Evolutionary conservation across 176 grass and related monocot genomes (phyloP).

Genomic region (Oryza glumipatula): DNA sequence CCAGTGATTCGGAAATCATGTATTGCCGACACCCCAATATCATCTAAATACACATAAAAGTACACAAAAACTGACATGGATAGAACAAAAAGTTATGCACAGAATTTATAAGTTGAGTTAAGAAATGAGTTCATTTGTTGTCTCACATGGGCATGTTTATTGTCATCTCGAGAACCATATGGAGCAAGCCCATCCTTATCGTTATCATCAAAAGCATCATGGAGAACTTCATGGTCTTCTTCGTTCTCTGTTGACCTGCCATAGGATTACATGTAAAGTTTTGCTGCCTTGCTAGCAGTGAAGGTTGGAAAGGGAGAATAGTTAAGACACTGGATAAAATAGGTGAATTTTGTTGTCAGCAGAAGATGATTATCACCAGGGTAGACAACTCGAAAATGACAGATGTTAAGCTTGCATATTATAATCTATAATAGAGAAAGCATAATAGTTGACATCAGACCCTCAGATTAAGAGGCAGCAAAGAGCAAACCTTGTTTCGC

Average conservation of each 20-base stretch:
- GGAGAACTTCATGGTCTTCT: conserved; percentile 74
- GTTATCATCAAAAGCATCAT: conserved; percentile 86
- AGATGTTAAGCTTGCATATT: not conserved
- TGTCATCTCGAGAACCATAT: conserved; percentile 67
- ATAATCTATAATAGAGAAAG: not conserved
- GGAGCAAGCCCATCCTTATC: conserved; percentile 81
- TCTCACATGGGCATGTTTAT: conserved; percentile 83
- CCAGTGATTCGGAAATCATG: not conserved
- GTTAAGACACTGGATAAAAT: conserved; percentile 17
- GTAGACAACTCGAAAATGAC: not conserved
- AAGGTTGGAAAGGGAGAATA: conserved; percentile 13
- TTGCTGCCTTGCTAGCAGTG: conserved; percentile 18
- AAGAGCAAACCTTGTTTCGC: conserved; percentile 72
- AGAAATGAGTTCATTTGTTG: not conserved
- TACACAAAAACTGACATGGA: not conserved
- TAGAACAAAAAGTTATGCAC: not conserved
- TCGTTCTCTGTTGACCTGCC: conserved; percentile 56
- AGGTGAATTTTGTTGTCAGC: conserved; percentile 1
- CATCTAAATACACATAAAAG: not conserved
- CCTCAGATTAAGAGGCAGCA: conserved; percentile 70
- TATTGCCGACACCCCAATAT: not conserved
- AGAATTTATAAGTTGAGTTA: not conserved
- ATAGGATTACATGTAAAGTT: conserved; percentile 3
- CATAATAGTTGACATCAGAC: conserved; percentile 75
- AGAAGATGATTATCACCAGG: not conserved